Evolutionary conservation across 176 grass and related monocot species (phyloP).

Genomic region (Oryza meyeriana): DNA sequence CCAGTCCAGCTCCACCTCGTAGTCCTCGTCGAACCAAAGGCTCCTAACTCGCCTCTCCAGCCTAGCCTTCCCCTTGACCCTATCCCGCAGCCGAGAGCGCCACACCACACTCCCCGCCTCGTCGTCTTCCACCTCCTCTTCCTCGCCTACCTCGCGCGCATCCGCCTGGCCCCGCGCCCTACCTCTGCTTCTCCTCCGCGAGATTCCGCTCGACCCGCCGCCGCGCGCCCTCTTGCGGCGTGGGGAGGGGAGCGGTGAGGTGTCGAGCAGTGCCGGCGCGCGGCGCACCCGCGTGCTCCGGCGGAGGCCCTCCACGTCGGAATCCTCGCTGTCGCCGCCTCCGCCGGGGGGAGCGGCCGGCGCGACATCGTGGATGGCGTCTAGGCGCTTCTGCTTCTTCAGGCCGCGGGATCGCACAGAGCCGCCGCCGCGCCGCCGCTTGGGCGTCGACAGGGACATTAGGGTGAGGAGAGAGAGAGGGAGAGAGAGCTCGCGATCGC

Average conservation of each 20-base stretch:
- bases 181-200: conserved; percentile 37
- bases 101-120: conserved; percentile 42
- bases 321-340: background rate
- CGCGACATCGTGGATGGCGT: conserved; percentile 65
- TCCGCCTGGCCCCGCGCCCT: conserved; percentile 15
- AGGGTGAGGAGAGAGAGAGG: background rate
- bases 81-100: conserved; percentile 65
- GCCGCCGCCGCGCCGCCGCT: conserved; percentile 57
- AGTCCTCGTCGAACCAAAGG: conserved; percentile 29
- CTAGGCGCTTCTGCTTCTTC: conserved; percentile 95
- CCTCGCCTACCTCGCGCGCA: conserved; percentile 21
- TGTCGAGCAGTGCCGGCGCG: conserved; percentile 71
- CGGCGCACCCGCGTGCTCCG: conserved; percentile 75
- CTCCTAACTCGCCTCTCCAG: conserved; percentile 34
- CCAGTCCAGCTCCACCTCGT: conserved; percentile 11
- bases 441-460: conserved; percentile 42
- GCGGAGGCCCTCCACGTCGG: conserved; percentile 49
- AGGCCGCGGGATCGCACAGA: conserved; percentile 30
- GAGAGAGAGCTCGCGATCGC: conserved; percentile 1
- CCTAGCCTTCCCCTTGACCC: conserved; percentile 58
- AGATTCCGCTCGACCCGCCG: conserved; percentile 26
- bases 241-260: conserved; percentile 62
- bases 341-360: conserved; percentile 23
- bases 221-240: conserved; percentile 51
- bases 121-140: conserved; percentile 19